Base-by-base conservation (phyloP, 805 yeast genomes). In the Candida pini region DNA sequence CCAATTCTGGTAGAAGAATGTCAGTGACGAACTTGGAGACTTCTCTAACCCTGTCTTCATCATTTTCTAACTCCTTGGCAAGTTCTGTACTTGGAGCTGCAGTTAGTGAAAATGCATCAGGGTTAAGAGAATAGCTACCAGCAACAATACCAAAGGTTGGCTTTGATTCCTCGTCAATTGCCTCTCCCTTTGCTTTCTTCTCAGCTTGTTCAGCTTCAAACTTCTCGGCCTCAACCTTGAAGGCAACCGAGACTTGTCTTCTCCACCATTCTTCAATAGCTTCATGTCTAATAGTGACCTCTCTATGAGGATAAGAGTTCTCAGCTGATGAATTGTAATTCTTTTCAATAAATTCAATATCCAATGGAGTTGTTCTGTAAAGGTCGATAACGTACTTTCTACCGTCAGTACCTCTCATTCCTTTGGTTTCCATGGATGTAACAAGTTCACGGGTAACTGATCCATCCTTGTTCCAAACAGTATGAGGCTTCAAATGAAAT, bases 211-310 rank as follows among this genome's bases (percentile, higher is more conserved):
- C 51, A 13, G 38, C 41, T 25, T 52, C 61, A 17, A 53, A 64
- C 34, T 61, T 63, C 37, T 73, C 77, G 28, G 77, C 64, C 48
- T 75, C 76, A 1, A 53, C 61, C 39, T 69, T 69, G 42, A 78
- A 56, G 30, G 66, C 65, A 15, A 63, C 66, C 12, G 82, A 73
- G 3, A 82, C 71, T 53, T 80, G 76, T 39, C 76, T 60, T 52
- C 73, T 74, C 81, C 92, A 86, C 96, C 96, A 90, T 48, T 79
- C 85, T 47, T 80, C 90, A 31, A 90, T 76, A 13, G 96, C 92
- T 62, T 90, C 97, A 44, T 78, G 78, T 63, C 97, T 79, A 29
- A 90, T 52, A 18, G 83, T 72, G 10, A 83, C 69, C 60, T 87
- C 85, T 44, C 76, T 73, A 54, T 87, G 96, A 13, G 96, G 96